Base-by-base conservation (phyloP, 495 filamentous ascomycete genomes). In the Penicillium herquei region DNA sequence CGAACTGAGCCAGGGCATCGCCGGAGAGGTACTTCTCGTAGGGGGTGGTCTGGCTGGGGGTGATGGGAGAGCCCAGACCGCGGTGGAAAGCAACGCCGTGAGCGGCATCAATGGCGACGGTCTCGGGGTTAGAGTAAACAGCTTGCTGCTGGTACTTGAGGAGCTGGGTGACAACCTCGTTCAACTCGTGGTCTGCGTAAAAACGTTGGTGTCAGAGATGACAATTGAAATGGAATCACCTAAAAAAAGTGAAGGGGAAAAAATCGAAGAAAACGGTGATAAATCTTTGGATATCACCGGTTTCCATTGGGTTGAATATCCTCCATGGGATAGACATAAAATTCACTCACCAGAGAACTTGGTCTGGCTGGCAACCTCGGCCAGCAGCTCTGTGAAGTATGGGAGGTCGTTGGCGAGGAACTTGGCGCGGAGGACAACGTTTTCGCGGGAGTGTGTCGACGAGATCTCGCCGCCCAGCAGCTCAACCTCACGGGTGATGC, bases 321-420 rank as follows among this genome's bases (percentile, higher is more conserved):
- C 13, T 4, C n/a, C 14, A 39, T n/a, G 13, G 33, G 32, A 41
- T n/a, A 26, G 21, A 26, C 32, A 14, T 21, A 17, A 6, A 37
- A 52, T 14, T 43, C 1, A 69, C 85, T 79, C 79, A 96, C 91
- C 80, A 53, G 82, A 82, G 67, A 88, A 99, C 72, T 88, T 91
- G 51, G 95, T 93, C 73, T 89, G 78, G 51, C 87, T 84, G 58
- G 94, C 80, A 68, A 97, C 89, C 77, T 99, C 94, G 51, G 86
- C 91, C 62, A 99, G 83, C 59, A 97, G 80, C 80, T 99, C 94
- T 69, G 91, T 84, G 75, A 96, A 99, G 84, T 98, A 99, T 58
- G 94, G 92, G 56, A 99, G 85, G 62, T 99, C 91, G 67, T 92
- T 86, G 68, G 91, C 83, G 53, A 99, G 83, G 82, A 98, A 98